phyloP scores from a whole-genome alignment of 2,329 filamentous ascomycete species.

The Exutisphaerella laricina region DNA sequence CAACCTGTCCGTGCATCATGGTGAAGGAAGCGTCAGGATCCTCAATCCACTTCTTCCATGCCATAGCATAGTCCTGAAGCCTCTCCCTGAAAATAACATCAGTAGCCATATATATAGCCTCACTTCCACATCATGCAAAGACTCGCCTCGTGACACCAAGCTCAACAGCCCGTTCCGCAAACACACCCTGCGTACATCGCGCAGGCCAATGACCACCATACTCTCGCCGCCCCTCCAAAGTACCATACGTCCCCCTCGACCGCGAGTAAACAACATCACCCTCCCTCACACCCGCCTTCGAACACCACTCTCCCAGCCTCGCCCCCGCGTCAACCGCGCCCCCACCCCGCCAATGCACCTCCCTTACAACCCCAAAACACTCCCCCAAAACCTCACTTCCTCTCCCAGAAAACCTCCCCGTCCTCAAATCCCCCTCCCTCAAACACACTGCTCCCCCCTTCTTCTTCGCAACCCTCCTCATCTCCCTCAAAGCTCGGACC shows the following conservation, averaged over 20 bases:
- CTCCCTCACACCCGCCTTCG: constrained; percentile 9
- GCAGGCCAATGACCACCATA: constrained; percentile 23
- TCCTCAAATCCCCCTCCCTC: constrained; percentile 20
- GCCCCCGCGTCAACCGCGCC: constrained; percentile 17
- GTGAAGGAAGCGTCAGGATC: constrained; percentile 16
- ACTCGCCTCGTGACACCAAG: constrained; percentile 12
- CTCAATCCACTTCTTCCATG: constrained; percentile 21
- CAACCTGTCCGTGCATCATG: constrained; percentile 21
- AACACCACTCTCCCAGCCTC: constrained; percentile 12
- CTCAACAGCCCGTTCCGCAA: constrained; percentile 18
- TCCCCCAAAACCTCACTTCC: constrained; percentile 13
- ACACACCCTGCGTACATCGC: constrained; percentile 19
- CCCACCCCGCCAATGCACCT: constrained; percentile 14
- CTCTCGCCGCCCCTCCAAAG: constrained; percentile 13
- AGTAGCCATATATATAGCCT: too few relatives aligned
- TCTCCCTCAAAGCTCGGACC: constrained; percentile 21
- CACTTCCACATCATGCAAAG: too few relatives aligned
- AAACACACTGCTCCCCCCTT: constrained; percentile 17
- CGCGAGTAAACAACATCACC: constrained; percentile 6
- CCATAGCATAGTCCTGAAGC: constrained; percentile 17
- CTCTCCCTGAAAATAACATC: constrained; percentile 6
- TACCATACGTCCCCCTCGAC: constrained; percentile 13
- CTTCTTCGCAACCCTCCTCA: constrained; percentile 9
- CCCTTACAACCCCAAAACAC: constrained; percentile 16
- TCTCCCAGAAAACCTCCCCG: constrained; percentile 14